phyloP scores from a whole-genome alignment of 805 yeast genomes.

The Schwanniomyces vanrijiae region DNA sequence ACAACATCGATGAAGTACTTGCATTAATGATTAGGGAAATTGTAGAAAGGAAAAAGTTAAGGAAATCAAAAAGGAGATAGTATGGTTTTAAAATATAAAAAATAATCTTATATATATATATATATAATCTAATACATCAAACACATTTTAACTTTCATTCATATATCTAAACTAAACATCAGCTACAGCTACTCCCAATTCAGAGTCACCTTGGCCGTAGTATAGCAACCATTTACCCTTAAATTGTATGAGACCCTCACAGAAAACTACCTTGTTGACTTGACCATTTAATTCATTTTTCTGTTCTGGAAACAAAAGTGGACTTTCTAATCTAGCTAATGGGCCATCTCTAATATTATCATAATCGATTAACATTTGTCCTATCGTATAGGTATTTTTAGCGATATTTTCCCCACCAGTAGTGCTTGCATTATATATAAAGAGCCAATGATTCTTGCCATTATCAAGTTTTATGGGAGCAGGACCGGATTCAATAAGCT shows the following conservation, averaged over 20 bases:
- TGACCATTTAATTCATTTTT: slow-evolving; percentile 38
- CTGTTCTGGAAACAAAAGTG: slow-evolving; percentile 33
- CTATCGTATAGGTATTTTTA: slow-evolving; percentile 32
- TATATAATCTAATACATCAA: not conserved
- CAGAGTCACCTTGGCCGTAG: slow-evolving; percentile 44
- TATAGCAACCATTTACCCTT: slow-evolving; percentile 42
- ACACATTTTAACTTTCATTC: not conserved
- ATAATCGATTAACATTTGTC: slow-evolving; percentile 43
- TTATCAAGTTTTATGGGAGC: slow-evolving; percentile 38
- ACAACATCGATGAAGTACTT: slow-evolving; percentile 55
- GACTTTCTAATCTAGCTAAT: slow-evolving; percentile 35
- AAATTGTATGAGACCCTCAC: slow-evolving; percentile 44
- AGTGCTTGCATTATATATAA: slow-evolving; percentile 40
- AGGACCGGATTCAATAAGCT: slow-evolving; percentile 42
- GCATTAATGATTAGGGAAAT: slow-evolving; percentile 60
- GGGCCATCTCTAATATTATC: slow-evolving; percentile 36
- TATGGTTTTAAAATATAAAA: not conserved
- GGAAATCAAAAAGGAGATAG: slow-evolving; percentile 3
- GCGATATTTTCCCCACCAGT: slow-evolving; percentile 32
- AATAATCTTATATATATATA: not conserved
- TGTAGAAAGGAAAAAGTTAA: slow-evolving; percentile 41
- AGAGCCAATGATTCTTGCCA: slow-evolving; percentile 31
- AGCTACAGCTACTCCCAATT: slow-evolving; percentile 42
- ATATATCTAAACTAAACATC: slow-evolving; percentile 8
- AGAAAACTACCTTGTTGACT: slow-evolving; percentile 42